Base-by-base conservation (phyloP, 2,329 filamentous ascomycete species). In the Alternaria ventricosa region DNA sequence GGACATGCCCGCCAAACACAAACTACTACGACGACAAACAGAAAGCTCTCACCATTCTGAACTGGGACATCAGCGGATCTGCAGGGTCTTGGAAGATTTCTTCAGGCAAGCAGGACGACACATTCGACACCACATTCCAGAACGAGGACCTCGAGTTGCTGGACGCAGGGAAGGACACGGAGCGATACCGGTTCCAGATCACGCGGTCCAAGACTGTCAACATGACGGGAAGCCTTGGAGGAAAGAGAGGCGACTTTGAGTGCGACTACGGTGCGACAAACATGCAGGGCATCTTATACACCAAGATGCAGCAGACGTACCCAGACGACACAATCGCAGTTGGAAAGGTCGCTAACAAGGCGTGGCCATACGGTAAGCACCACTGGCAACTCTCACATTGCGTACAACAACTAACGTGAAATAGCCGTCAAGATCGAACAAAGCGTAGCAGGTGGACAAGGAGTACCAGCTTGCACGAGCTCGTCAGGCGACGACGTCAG, bases 211-310 rank as follows among this genome's bases (percentile, higher is more conserved):
- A 88, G 71, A 81, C 80, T 0, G 85, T 89, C 15, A 82, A 84
- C 3, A 86, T 88, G 5, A 78, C 78, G 1, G 76, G 78, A 7
- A 75, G 80, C 22, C 70, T 87, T 4, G 82, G 84, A 0, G 67
- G 75, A n/a, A 72, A 80, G 51, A 84, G 83, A 64, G 76, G 80
- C 13, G 82, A 82, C 3, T 82, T 86, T 1, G 84, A 82, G 45
- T 92, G 90, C 78, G 86, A 82, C 63, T 92, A 86, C 78, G 84
- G 85, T 58, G 76, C 81, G 28, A 90, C 88, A 0, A 81, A 78
- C 1, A 83, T 91, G 65, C 79, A 84, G 25, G 89, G 84, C 1
- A 86, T 83, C 4, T 77, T 92, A 2, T 92, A 90, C 80, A 90
- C 88, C n/a, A 84, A 82, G 62, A 81, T 80, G 77, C 65, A 72